Conservation (phyloP, 331 rosid genomes). For the Dryas integrifolia region DNA sequence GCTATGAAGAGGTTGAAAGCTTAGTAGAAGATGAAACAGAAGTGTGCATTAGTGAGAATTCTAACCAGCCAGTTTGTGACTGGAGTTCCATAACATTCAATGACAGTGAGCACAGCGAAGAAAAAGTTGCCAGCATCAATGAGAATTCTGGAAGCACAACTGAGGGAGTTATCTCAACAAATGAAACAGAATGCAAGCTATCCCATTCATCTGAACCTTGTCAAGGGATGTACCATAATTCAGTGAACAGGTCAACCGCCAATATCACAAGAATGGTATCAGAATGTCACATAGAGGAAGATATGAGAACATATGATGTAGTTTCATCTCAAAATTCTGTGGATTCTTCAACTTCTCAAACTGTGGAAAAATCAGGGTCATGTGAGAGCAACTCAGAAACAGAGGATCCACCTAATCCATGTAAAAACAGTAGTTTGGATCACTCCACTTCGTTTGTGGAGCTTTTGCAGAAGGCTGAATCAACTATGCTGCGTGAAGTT, state of each 20-base stretch:
- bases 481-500: slow-evolving; percentile 39
- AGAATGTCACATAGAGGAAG: slow-evolving; percentile 31
- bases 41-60: slow-evolving; percentile 42
- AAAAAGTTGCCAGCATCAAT: slow-evolving; percentile 43
- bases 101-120: slow-evolving; percentile 44
- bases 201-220: slow-evolving; percentile 37
- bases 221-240: slow-evolving; percentile 29
- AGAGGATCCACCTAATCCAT: slow-evolving; percentile 46
- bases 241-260: slow-evolving; percentile 29
- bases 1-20: slow-evolving; percentile 43
- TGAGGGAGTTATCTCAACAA: slow-evolving; percentile 36
- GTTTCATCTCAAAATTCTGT: slow-evolving; percentile 52
- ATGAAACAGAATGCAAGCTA: slow-evolving; percentile 43
- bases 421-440: slow-evolving; percentile 32
- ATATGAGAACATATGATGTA: slow-evolving; percentile 33
- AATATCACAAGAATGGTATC: slow-evolving; percentile 32
- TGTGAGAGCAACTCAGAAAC: slow-evolving; percentile 61
- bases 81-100: slow-evolving; percentile 39
- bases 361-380: slow-evolving; percentile 51
- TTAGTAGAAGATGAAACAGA: slow-evolving; percentile 45
- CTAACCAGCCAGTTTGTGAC: slow-evolving; percentile 46
- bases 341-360: slow-evolving; percentile 54
- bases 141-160: slow-evolving; percentile 42
- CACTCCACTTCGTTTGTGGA: slow-evolving; percentile 36
- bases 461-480: slow-evolving; percentile 46